Conservation (phyloP, 441 rosid species). For the Populus hybrid region DNA sequence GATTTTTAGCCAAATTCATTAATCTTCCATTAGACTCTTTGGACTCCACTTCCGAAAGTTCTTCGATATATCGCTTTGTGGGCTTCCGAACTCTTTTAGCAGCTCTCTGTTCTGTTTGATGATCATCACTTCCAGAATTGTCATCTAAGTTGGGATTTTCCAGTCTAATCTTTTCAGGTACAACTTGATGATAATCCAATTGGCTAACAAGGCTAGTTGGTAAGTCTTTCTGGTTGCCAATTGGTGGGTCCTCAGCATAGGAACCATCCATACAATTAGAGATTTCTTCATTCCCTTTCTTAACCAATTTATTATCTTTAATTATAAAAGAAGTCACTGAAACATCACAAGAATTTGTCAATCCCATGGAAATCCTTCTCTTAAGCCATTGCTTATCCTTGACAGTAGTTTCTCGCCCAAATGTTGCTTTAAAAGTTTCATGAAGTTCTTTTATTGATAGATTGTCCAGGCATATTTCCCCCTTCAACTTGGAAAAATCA, state of each 20-base stretch:
- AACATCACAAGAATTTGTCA: slow-evolving; percentile 65
- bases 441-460: slow-evolving; percentile 82
- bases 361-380: slow-evolving; percentile 80
- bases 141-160: slow-evolving; percentile 31
- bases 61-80: slow-evolving; percentile 78
- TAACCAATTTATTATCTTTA: slow-evolving; percentile 50
- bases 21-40: slow-evolving; percentile 38
- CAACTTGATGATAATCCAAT: slow-evolving; percentile 35
- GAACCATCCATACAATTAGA: slow-evolving; percentile 27
- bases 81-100: slow-evolving; percentile 80
- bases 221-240: slow-evolving; percentile 26
- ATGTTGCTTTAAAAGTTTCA: slow-evolving; percentile 74
- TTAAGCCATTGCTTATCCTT: slow-evolving; percentile 93
- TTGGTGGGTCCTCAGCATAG: slow-evolving; percentile 23
- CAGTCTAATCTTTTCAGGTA: slow-evolving; percentile 27
- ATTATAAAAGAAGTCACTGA: slow-evolving; percentile 45
- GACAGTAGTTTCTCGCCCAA: slow-evolving; percentile 88
- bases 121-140: slow-evolving; percentile 44
- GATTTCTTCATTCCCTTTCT: slow-evolving; percentile 37
- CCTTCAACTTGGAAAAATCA: slow-evolving; percentile 53
- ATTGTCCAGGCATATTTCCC: slow-evolving; percentile 66
- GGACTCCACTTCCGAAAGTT: slow-evolving; percentile 51
- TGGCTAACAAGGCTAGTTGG: slow-evolving; percentile 31
- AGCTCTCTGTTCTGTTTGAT: slow-evolving; percentile 46
- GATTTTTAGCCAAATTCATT: slow-evolving; percentile 29